Conservation (phyloP, 768 basidiomycete species). For the Lentinula guzmanii region DNA sequence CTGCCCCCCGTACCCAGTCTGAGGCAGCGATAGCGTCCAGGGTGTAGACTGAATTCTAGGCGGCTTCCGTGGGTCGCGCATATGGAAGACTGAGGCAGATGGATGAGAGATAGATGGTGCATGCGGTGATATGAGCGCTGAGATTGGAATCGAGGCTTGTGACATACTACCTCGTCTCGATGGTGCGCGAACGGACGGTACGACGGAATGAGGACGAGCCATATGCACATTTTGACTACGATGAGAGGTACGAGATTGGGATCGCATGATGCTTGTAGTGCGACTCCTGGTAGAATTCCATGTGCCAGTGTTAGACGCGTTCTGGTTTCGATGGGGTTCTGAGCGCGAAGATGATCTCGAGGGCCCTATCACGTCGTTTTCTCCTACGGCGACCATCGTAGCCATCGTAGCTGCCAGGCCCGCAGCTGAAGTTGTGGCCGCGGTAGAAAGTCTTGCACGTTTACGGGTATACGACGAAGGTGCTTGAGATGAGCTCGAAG, state of each 20-base stretch:
- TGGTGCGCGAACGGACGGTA: constrained; percentile 23
- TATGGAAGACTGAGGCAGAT: constrained; percentile 59
- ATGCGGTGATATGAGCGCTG: constrained; percentile 72
- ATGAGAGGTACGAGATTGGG: constrained; percentile 29
- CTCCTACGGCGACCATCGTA: constrained; percentile 19
- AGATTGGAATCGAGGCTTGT: constrained; percentile 72
- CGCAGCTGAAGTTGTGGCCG: constrained; percentile 4
- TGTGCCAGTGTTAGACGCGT: constrained; percentile 41
- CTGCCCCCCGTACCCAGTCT: constrained; percentile 11
- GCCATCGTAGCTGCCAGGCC: constrained; percentile 17
- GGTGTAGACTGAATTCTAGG: constrained; percentile 51
- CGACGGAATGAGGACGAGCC: constrained; percentile 19
- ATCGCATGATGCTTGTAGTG: constrained; percentile 16
- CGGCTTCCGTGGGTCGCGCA: constrained; percentile 74
- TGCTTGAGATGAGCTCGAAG: constrained; percentile 44
- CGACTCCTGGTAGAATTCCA: constrained; percentile 33
- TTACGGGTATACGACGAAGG: constrained; percentile 74
- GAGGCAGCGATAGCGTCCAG: constrained; percentile 52
- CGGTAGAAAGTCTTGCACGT: constrained; percentile 51
- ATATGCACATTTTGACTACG: constrained; percentile 10
- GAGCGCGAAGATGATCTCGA: constrained; percentile 32
- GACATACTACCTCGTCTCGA: constrained; percentile 52
- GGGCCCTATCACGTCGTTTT: constrained; percentile 24
- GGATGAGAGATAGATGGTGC: constrained; percentile 57
- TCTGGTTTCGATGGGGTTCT: constrained; percentile 23